Conservation (phyloP, 2,329 filamentous ascomycete species). For the Huntiella decipiens region DNA sequence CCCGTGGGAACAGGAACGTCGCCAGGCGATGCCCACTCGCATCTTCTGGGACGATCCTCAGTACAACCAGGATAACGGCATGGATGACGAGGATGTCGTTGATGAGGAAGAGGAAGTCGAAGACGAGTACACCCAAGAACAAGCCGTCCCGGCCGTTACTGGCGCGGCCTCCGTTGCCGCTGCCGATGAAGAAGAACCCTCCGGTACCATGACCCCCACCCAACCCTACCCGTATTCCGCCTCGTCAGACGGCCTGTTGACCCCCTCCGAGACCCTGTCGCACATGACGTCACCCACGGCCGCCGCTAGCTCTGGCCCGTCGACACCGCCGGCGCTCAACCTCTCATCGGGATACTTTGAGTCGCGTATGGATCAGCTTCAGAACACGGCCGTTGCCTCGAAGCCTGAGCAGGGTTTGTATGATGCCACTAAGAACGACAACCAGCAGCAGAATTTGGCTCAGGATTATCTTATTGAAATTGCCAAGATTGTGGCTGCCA, state of each 20-base stretch:
- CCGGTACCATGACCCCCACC: slow-evolving; percentile 3
- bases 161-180: background rate
- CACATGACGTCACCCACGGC: slow-evolving; percentile 15
- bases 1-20: slow-evolving; percentile 11
- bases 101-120: slow-evolving; percentile 4
- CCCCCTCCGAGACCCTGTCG: slow-evolving; percentile 16
- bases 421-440: background rate
- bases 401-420: slow-evolving; percentile 3
- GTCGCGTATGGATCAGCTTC: slow-evolving; percentile 31
- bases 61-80: background rate
- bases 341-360: slow-evolving; percentile 51
- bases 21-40: slow-evolving; percentile 7
- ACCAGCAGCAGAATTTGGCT: slow-evolving; percentile 23
- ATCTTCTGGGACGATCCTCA: slow-evolving; percentile 11
- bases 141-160: background rate
- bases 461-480: slow-evolving; percentile 35
- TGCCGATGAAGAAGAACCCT: background rate
- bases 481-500: slow-evolving; percentile 30
- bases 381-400: slow-evolving; percentile 28
- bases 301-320: slow-evolving; percentile 23
- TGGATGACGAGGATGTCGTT: slow-evolving; percentile 2
- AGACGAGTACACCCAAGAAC: background rate
- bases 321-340: slow-evolving; percentile 25
- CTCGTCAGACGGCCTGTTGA: slow-evolving; percentile 2
- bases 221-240: background rate